Evolutionary conservation across 176 grass and related monocot genomes (phyloP), one percentile per base, ranked within the genome.

Genomic region (Poa annua): DNA sequence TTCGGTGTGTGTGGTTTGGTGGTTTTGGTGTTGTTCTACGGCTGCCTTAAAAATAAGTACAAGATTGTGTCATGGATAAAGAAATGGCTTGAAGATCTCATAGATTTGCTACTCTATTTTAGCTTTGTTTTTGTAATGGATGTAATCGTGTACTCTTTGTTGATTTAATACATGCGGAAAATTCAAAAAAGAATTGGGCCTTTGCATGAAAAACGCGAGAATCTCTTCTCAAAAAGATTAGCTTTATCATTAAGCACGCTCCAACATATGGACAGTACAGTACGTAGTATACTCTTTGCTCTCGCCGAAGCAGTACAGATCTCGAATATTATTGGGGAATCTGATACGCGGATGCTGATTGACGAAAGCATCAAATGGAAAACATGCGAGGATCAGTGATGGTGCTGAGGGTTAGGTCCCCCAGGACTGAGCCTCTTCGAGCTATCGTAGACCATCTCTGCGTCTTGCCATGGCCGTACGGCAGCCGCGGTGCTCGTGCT

Each of bases 401-500:
- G 94, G 65, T 97, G 94, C 86, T 97, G 94, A 84, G 91, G 94
- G 52, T 97, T 90, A 2, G 94, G 84, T 4, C 91, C 94, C 1
- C 91, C 88, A 3, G 94, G 94, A 57, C 84, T 89, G 35, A 86
- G 57, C 82, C 91, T 78, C 84, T 97, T 97, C 9, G 79, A 91
- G 73, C 70, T 71, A 17, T 60, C 70, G 45, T 73, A 73, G 70
- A 73, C 22, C 22, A 6, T 21, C n/a, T 41, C 65, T 0, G 21
- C 7, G 78, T 54, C 77, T 36, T 66, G 61, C 56, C 39, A 66
- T 67, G n/a, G n/a, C 52, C 6, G 3, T 8, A 11, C 61, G 11
- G 36, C 59, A 10, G 36, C 3, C 3, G 26, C 25, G 29, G 39
- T 49, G 70, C 24, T 49, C 70, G 14, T 14, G 42, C 22, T 25